These are phyloP conservation scores for Flaveria robusta DNA, from an alignment of 129 eudicot species.

Conservation along the genomic window DNA sequence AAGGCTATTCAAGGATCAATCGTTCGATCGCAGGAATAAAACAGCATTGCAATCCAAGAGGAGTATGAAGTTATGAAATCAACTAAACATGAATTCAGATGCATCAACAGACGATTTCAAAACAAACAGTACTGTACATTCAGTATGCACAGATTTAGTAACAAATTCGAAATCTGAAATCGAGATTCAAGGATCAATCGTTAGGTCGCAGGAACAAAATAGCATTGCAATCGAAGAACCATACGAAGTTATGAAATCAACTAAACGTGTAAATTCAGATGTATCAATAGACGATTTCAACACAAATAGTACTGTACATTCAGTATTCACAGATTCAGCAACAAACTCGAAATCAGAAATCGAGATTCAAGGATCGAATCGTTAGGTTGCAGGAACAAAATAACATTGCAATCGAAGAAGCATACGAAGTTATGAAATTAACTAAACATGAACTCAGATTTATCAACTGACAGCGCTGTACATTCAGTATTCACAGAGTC, in stretches of 20 bases:
- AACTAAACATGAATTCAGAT: background rate
- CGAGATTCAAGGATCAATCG: conserved; percentile 3
- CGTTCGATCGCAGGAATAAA: background rate
- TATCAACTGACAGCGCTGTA: background rate
- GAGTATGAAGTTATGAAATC: background rate
- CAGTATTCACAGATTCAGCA: background rate
- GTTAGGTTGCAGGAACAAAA: no score
- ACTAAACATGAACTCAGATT: background rate
- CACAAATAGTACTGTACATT: background rate
- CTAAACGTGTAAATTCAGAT: background rate
- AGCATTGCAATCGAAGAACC: background rate
- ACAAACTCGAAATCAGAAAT: conserved; percentile 4
- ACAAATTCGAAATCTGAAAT: background rate
- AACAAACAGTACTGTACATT: background rate
- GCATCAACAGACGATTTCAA: no score
- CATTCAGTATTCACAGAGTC: background rate
- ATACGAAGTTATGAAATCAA: background rate
- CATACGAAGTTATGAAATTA: background rate
- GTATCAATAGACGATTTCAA: background rate
- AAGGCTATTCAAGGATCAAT: conserved; percentile 1
- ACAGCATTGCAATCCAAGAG: background rate
- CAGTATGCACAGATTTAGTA: background rate
- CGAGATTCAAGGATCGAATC: conserved; percentile 6
- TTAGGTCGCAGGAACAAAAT: no score
- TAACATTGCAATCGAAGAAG: background rate